A percentile compares a stretch with the other conserved stretches of the same genome.
Evolutionary conservation across 2,329 filamentous ascomycete species (phyloP).

Genomic region (Fusarium algeriense): DNA sequence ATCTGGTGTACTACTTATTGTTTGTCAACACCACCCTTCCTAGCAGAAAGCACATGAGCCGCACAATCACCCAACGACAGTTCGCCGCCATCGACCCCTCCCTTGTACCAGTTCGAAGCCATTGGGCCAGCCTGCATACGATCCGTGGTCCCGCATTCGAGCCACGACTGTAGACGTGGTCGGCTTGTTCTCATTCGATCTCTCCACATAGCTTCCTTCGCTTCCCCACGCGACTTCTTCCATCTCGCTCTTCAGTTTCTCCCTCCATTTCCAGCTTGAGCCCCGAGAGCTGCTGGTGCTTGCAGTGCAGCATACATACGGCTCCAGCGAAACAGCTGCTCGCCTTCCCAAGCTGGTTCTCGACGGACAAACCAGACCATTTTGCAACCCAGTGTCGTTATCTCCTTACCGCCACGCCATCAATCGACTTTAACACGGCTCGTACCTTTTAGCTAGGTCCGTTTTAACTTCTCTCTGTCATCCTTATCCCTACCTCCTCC

Average conservation of each 20-base stretch:
- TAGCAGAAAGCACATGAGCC: constrained; percentile 44
- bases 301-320: constrained; percentile 52
- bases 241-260: constrained; percentile 50
- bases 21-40: constrained; percentile 47
- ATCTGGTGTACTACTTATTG: constrained; percentile 39
- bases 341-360: constrained; percentile 42
- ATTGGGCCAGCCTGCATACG: constrained; percentile 55
- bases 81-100: constrained; percentile 47
- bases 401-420: constrained; percentile 48
- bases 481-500: constrained; percentile 32
- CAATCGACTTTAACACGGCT: constrained; percentile 37
- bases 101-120: constrained; percentile 48
- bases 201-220: constrained; percentile 50
- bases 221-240: constrained; percentile 53
- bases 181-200: constrained; percentile 51
- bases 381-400: constrained; percentile 46
- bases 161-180: constrained; percentile 55
- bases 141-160: constrained; percentile 55
- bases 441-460: constrained; percentile 48
- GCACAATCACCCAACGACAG: constrained; percentile 47
- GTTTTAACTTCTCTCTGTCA: constrained; percentile 43
- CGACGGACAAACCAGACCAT: constrained; percentile 46
- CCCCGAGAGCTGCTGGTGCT: constrained; percentile 50
- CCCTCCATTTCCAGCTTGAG: constrained; percentile 48
- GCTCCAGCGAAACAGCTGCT: constrained; percentile 50